phyloP scores from a whole-genome alignment of 1,284 basidiomycete genomes.

The Tranzscheliella williamsii region DNA sequence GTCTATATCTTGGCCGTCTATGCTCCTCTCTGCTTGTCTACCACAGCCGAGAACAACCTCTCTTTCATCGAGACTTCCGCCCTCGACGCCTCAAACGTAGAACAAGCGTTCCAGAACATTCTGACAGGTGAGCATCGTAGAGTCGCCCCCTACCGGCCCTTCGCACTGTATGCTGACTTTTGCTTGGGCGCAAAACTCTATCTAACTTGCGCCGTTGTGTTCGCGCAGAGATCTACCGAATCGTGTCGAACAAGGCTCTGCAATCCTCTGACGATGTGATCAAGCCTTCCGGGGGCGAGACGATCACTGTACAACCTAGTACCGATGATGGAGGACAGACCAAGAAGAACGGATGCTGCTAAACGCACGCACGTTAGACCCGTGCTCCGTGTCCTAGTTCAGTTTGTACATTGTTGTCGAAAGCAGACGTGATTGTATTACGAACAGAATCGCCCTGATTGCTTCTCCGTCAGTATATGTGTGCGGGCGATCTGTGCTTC shows the following conservation, averaged over 20 bases:
- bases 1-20: neutral
- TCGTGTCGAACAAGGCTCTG: constrained; percentile 61
- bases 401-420: too few relatives aligned
- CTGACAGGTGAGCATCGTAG: constrained; percentile 76
- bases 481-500: too few relatives aligned
- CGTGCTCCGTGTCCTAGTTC: too few relatives aligned
- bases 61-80: constrained; percentile 96
- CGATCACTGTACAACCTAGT: constrained; percentile 60
- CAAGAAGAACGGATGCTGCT: constrained; percentile 61
- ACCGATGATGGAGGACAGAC: constrained; percentile 57
- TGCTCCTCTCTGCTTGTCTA: neutral
- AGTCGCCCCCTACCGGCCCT: neutral
- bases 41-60: constrained; percentile 77
- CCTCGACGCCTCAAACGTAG: constrained; percentile 97
- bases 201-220: too few relatives aligned
- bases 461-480: too few relatives aligned
- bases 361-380: too few relatives aligned
- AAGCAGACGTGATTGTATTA: too few relatives aligned
- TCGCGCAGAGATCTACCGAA: constrained; percentile 59
- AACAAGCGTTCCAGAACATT: constrained; percentile 89
- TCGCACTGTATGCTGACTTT: neutral
- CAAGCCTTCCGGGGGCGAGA: constrained; percentile 60
- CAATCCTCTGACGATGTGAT: constrained; percentile 61
- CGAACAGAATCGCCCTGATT: too few relatives aligned
- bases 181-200: too few relatives aligned